Percentiles rank a stretch among this genome's conserved stretches.
Evolutionary conservation across 257 asterid genomes (phyloP).

Genomic region (Solanum piurae): DNA sequence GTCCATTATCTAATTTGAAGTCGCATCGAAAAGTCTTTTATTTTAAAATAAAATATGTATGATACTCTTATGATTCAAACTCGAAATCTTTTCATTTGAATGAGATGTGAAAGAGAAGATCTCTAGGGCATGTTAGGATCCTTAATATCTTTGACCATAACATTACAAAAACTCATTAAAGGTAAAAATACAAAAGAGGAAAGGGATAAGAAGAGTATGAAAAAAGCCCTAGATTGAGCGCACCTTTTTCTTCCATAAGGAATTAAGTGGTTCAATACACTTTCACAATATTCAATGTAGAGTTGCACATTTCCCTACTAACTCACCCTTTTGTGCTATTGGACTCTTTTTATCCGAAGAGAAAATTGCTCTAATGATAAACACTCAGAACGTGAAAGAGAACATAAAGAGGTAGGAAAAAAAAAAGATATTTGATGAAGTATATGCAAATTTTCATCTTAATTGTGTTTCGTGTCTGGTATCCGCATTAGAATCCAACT

Average conservation of each 20-base stretch:
- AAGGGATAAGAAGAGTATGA: background rate
- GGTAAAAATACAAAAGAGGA: background rate
- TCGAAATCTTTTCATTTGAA: background rate
- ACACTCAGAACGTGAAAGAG: accelerated
- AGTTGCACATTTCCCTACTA: background rate
- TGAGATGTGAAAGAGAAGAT: background rate
- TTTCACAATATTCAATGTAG: background rate
- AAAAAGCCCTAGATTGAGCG: background rate
- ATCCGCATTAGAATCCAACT: too few relatives aligned
- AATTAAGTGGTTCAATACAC: background rate
- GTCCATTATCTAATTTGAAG: background rate
- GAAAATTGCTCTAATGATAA: background rate
- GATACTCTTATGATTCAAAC: background rate
- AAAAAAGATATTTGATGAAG: too few relatives aligned
- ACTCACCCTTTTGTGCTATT: background rate
- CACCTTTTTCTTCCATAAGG: background rate
- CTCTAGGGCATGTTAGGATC: background rate
- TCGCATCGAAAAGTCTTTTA: background rate
- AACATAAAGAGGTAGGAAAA: accelerated
- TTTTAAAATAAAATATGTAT: background rate
- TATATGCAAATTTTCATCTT: too few relatives aligned
- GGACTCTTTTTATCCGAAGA: background rate
- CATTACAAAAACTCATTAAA: too few relatives aligned
- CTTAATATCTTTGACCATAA: background rate
- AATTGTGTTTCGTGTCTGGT: too few relatives aligned